Percentiles rank a stretch among this genome's conserved stretches.
phyloP scores from a whole-genome alignment of 495 filamentous ascomycete species.

The Hypoxylon lienhwacheense region DNA sequence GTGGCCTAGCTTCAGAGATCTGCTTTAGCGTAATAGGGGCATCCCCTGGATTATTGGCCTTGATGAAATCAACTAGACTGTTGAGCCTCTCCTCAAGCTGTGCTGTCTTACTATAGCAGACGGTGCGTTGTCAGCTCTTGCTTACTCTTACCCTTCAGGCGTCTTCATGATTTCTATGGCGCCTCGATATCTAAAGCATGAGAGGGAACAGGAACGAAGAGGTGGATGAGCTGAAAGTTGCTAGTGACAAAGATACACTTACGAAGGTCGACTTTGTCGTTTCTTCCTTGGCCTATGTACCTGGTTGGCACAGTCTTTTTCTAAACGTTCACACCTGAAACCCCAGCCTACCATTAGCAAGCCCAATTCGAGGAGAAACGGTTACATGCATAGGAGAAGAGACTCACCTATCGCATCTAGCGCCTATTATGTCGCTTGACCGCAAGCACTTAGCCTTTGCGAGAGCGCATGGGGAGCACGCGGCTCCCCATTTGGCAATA shows the following conservation, averaged over 20 bases:
- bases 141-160: not conserved
- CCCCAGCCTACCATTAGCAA: constrained; percentile 14
- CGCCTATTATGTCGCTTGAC: constrained; percentile 9
- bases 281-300: constrained; percentile 43
- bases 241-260: constrained; percentile 20
- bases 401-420: constrained; percentile 39
- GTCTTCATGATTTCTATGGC: not conserved
- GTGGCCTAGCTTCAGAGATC: not conserved
- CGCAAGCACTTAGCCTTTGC: constrained; percentile 42
- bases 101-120: constrained; percentile 34
- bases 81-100: constrained; percentile 42
- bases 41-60: constrained; percentile 32
- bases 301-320: constrained; percentile 40
- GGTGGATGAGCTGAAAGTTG: too few species aligned
- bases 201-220: too few species aligned
- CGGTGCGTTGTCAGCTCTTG: constrained; percentile 2
- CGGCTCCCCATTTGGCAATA: constrained; percentile 44
- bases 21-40: constrained; percentile 9
- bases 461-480: constrained; percentile 41
- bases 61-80: constrained; percentile 39
- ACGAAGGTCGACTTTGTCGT: constrained; percentile 42
- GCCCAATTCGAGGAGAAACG: not conserved
- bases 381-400: not conserved
- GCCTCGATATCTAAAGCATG: not conserved
- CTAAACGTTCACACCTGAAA: constrained; percentile 38